phyloP scores from a whole-genome alignment of 73 alveolate genomes.

The Paramecium sonneborni region DNA sequence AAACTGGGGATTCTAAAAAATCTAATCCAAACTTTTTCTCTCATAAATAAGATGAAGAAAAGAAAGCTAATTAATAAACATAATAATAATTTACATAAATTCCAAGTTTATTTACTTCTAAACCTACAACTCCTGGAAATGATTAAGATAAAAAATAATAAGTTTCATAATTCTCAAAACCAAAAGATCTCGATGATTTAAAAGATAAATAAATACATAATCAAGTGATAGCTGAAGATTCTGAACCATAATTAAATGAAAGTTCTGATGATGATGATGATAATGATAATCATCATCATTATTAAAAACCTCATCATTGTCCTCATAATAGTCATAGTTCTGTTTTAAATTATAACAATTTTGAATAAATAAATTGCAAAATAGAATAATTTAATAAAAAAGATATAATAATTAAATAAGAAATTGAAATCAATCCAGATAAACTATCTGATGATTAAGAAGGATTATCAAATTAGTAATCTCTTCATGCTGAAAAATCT shows the following conservation, averaged over 20 bases:
- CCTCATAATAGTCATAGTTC: neutral
- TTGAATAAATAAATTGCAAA: neutral
- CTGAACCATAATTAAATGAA: conserved; percentile 18
- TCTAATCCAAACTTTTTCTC: neutral
- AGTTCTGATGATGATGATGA: conserved; percentile 28
- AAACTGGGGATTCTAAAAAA: neutral
- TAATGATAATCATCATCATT: neutral
- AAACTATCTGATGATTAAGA: neutral
- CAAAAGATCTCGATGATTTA: conserved; percentile 32
- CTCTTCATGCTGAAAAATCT: conserved; percentile 28
- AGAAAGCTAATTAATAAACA: neutral
- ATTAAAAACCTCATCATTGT: neutral
- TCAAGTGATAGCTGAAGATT: conserved; percentile 22
- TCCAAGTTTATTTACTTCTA: conserved; percentile 35
- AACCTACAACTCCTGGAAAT: conserved; percentile 43
- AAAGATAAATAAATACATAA: neutral
- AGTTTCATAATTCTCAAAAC: neutral
- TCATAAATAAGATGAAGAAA: neutral
- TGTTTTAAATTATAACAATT: neutral
- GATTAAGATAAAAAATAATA: neutral
- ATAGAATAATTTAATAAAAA: neutral
- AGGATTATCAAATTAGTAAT: neutral
- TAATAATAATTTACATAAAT: conserved; percentile 7
- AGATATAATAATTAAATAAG: neutral
- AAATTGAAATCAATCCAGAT: neutral